A percentile compares a stretch with the other conserved stretches of the same genome.
Conservation (phyloP, 495 filamentous ascomycete genomes). For the Venustampulla echinocandica region DNA sequence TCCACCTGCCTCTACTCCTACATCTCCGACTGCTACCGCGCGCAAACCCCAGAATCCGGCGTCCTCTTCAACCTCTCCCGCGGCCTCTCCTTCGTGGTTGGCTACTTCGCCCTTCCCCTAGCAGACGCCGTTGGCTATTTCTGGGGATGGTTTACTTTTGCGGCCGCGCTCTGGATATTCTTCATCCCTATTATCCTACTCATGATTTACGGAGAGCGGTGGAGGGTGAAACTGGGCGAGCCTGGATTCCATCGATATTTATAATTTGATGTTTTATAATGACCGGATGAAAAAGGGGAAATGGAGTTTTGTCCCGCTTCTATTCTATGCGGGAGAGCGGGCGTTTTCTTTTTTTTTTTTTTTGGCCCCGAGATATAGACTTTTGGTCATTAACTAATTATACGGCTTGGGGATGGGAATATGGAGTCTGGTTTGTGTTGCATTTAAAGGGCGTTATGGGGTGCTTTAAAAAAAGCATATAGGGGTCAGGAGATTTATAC, state of each 20-base stretch:
- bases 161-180: conserved; percentile 9
- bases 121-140: conserved; percentile 15
- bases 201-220: conserved; percentile 19
- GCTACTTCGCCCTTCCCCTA: conserved; percentile 26
- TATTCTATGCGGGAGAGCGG: too few relatives aligned
- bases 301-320: too few relatives aligned
- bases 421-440: too few relatives aligned
- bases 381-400: too few relatives aligned
- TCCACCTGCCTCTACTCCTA: conserved; percentile 28
- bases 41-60: conserved; percentile 31
- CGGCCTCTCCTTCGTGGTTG: conserved; percentile 22
- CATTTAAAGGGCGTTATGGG: too few relatives aligned
- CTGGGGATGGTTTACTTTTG: conserved; percentile 21
- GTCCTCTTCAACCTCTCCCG: conserved; percentile 31
- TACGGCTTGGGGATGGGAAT: too few relatives aligned
- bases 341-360: too few relatives aligned
- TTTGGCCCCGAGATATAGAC: too few relatives aligned
- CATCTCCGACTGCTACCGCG: conserved; percentile 33
- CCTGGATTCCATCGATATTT: conserved; percentile 19
- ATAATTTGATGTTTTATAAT: neutral
- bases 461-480: too few relatives aligned
- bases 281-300: neutral
- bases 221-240: conserved; percentile 20
- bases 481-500: too few relatives aligned
- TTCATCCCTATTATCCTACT: conserved; percentile 16